Conservation (phyloP, 768 basidiomycete genomes). For the Lentinus tigrinus region DNA sequence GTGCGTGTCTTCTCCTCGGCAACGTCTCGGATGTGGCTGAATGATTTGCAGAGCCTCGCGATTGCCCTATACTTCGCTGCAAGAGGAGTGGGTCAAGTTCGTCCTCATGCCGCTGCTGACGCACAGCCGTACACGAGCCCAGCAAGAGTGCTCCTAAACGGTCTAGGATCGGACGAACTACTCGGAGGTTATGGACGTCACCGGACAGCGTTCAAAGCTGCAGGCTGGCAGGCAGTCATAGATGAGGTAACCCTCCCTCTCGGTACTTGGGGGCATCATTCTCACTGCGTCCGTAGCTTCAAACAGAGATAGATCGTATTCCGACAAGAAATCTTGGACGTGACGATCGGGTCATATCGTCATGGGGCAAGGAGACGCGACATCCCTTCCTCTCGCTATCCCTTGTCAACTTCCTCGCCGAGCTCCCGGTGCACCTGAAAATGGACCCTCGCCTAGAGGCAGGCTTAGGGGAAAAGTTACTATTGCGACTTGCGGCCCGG, state of each 20-base stretch:
- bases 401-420: constrained; percentile 74
- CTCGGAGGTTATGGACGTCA: constrained; percentile 94
- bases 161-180: constrained; percentile 93
- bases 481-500: constrained; percentile 70
- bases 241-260: constrained; percentile 58
- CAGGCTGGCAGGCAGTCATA: constrained; percentile 75
- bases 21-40: background rate
- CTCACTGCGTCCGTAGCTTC: constrained; percentile 52
- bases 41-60: constrained; percentile 69
- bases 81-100: constrained; percentile 65
- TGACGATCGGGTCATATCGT: constrained; percentile 92
- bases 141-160: constrained; percentile 84
- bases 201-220: constrained; percentile 64
- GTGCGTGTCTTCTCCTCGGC: constrained; percentile 41
- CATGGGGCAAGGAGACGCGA: constrained; percentile 87
- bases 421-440: constrained; percentile 79
- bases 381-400: constrained; percentile 87
- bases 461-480: constrained; percentile 88
- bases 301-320: constrained; percentile 85
- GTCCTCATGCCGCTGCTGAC: constrained; percentile 33
- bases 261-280: background rate
- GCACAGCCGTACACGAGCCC: constrained; percentile 60
- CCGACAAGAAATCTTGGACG: constrained; percentile 88
- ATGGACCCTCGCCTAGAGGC: constrained; percentile 69
- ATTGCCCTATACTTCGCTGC: constrained; percentile 94